Conservation (phyloP, 495 filamentous ascomycete species). For the Filosporella fistucella region DNA sequence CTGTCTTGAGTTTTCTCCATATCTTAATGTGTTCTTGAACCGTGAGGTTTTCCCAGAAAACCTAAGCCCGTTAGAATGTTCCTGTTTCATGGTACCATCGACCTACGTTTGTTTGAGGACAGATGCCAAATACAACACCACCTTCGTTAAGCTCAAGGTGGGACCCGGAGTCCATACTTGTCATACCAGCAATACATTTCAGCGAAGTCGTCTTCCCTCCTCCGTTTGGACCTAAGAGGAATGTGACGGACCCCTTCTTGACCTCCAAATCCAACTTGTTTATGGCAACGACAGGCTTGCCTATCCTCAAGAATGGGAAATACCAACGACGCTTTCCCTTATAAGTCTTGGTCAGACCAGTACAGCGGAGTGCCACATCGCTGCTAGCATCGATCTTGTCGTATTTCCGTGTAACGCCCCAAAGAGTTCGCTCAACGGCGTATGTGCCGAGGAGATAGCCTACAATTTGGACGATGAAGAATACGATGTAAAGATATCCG, state of each 20-base stretch:
- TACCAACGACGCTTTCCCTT: conserved; percentile 19
- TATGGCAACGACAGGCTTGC: conserved; percentile 46
- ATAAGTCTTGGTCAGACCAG: conserved; percentile 19
- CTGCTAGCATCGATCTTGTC: conserved; percentile 13
- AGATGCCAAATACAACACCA: conserved; percentile 75
- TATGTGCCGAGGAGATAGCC: conserved; percentile 14
- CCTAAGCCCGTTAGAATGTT: conserved; percentile 62
- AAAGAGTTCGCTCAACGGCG: conserved; percentile 13
- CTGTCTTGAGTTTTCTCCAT: conserved; percentile 43
- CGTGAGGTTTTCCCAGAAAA: conserved; percentile 29
- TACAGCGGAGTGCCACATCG: conserved; percentile 22
- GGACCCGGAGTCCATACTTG: conserved; percentile 70
- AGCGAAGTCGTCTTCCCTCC: conserved; percentile 86
- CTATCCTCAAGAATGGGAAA: conserved; percentile 22
- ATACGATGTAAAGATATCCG: conserved; percentile 20
- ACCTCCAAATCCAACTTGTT: conserved; percentile 77
- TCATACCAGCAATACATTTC: conserved; percentile 31
- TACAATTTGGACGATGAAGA: conserved; percentile 20
- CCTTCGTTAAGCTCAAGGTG: conserved; percentile 42
- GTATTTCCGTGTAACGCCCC: conserved; percentile 16
- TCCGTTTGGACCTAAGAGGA: conserved; percentile 75
- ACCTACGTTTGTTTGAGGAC: conserved; percentile 60
- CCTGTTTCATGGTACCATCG: not conserved
- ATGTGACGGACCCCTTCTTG: conserved; percentile 72
- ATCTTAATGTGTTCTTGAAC: conserved; percentile 60